phyloP scores from a whole-genome alignment of 2,329 filamentous ascomycete species.

The Xylogone sp. region DNA sequence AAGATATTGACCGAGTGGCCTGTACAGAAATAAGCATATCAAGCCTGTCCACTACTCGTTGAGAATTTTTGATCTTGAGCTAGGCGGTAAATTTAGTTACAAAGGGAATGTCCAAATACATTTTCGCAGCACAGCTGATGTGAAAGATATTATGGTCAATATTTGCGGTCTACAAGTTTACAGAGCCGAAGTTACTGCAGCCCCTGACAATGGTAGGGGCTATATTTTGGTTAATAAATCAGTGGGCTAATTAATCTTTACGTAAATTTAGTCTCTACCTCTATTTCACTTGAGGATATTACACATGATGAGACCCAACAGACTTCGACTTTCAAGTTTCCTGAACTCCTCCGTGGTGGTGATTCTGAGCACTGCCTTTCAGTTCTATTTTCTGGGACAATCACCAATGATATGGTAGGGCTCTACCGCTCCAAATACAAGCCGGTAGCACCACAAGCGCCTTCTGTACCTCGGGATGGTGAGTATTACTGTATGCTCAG shows the following conservation, averaged over 20 bases:
- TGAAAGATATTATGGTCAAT: background rate
- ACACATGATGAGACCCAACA: background rate
- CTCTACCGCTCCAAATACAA: constrained; percentile 94
- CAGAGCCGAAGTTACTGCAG: background rate
- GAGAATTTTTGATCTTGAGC: background rate
- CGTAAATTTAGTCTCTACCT: background rate
- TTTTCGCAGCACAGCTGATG: background rate
- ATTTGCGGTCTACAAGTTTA: background rate
- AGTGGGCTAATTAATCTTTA: background rate
- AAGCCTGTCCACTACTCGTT: background rate
- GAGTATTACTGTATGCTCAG: background rate
- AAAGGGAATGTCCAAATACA: background rate
- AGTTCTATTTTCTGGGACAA: background rate
- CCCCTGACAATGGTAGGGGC: background rate
- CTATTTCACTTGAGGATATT: background rate
- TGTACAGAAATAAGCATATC: background rate
- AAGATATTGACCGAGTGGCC: background rate
- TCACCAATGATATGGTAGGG: constrained; percentile 63
- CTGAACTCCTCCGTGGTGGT: background rate
- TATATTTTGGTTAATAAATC: background rate
- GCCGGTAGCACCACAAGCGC: constrained; percentile 80
- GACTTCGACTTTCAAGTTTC: background rate
- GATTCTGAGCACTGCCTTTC: background rate
- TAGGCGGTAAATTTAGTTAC: background rate
- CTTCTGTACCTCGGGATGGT: background rate